A percentile compares a stretch with the other conserved stretches of the same genome.
These are phyloP conservation scores for Lagenaria siceraria DNA, from an alignment of 306 rosid genomes.

Conservation along the genomic window DNA sequence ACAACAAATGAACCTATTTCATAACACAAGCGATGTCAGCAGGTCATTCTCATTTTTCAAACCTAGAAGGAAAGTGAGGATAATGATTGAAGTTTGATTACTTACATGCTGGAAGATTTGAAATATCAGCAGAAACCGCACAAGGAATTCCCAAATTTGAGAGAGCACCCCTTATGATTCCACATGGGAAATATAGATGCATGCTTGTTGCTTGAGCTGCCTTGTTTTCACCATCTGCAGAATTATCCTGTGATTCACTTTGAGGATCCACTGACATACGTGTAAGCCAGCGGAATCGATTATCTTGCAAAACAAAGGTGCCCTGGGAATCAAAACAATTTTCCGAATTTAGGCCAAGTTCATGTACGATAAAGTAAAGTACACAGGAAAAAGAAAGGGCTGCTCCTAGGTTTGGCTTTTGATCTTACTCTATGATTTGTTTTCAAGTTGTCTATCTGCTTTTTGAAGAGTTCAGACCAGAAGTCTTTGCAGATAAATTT, in stretches of 20 bases:
- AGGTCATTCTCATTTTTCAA: background rate
- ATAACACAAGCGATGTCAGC: background rate
- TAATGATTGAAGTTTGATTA: background rate
- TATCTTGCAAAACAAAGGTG: constrained; percentile 93
- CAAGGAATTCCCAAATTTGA: constrained; percentile 94
- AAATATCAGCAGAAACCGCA: constrained; percentile 87
- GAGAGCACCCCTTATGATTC: constrained; percentile 94
- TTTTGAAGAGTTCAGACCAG: constrained; percentile 96
- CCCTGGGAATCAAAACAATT: constrained; percentile 40
- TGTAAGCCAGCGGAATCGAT: constrained; percentile 73
- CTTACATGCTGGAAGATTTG: constrained; percentile 90
- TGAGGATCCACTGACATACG: constrained; percentile 73
- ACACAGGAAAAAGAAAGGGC: background rate
- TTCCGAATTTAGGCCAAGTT: background rate
- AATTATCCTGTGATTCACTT: constrained; percentile 41
- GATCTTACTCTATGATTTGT: constrained; percentile 74
- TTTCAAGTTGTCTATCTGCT: constrained; percentile 96
- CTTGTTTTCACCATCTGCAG: constrained; percentile 46
- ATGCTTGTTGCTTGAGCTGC: constrained; percentile 61
- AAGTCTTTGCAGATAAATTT: constrained; percentile 98
- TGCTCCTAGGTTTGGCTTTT: background rate
- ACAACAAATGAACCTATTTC: constrained; percentile 81
- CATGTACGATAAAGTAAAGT: background rate
- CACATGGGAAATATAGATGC: constrained; percentile 95
- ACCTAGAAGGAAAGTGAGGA: background rate